Percentiles rank a stretch among this genome's conserved stretches.
These are phyloP conservation scores for Coemansia sp. DNA, from an alignment of 192 early-diverging fungal genomes.

Conservation along the genomic window DNA sequence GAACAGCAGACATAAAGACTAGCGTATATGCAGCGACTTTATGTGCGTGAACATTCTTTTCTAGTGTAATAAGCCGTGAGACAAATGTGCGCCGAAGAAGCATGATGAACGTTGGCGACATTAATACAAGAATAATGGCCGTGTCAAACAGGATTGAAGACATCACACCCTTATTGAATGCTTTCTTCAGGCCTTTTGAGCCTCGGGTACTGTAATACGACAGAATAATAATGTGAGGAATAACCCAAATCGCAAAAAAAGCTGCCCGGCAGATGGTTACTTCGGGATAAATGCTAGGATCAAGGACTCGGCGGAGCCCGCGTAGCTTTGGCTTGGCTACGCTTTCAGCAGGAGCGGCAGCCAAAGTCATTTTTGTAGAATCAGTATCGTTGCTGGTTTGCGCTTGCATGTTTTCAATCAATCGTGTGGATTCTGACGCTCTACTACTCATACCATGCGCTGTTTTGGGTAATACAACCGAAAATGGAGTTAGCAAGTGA, in stretches of 20 bases:
- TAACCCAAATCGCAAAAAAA: constrained; percentile 42
- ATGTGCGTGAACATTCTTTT: constrained; percentile 75
- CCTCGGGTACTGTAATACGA: constrained; percentile 11
- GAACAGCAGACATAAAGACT: constrained; percentile 62
- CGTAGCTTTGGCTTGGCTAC: neutral
- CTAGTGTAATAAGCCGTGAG: constrained; percentile 62
- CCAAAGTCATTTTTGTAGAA: neutral
- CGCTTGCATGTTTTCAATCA: neutral
- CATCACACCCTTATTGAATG: constrained; percentile 28
- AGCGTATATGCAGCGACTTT: constrained; percentile 70
- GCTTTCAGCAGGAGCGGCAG: neutral
- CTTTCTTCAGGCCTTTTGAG: constrained; percentile 9
- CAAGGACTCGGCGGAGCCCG: constrained; percentile 2
- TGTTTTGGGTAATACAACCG: neutral
- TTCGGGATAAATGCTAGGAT: constrained; percentile 36
- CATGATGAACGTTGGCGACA: constrained; percentile 72
- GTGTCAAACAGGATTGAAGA: constrained; percentile 51
- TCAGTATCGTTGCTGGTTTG: neutral
- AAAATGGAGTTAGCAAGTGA: neutral
- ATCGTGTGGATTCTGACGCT: neutral
- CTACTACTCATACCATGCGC: neutral
- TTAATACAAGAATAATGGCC: constrained; percentile 75
- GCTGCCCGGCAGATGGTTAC: constrained; percentile 32
- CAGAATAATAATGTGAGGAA: constrained; percentile 37
- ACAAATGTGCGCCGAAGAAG: constrained; percentile 60